These are phyloP conservation scores for Colletotrichum sp. DNA, from an alignment of 2,329 filamentous ascomycete genomes.

Conservation along the genomic window DNA sequence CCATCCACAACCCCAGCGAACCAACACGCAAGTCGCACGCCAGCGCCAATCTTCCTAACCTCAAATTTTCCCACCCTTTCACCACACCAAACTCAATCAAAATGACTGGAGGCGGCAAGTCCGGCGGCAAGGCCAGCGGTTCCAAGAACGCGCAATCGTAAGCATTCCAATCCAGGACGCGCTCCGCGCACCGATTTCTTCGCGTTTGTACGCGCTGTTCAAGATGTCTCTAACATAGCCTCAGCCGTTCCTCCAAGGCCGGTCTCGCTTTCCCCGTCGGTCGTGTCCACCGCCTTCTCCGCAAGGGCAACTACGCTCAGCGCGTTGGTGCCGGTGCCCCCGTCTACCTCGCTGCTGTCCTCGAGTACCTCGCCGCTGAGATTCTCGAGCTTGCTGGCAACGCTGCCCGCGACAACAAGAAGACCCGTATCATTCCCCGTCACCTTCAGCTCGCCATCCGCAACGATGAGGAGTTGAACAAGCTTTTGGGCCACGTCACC, in stretches of 20 bases:
- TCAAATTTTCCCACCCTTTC: slow-evolving; percentile 26
- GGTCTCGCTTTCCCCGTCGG: slow-evolving; percentile 98
- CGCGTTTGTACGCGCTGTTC: background rate
- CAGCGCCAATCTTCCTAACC: background rate
- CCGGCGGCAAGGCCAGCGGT: slow-evolving; percentile 98
- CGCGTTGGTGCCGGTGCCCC: slow-evolving; percentile 98
- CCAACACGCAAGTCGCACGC: slow-evolving; percentile 14
- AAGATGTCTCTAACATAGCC: background rate
- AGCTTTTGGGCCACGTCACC: slow-evolving; percentile 93
- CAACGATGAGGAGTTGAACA: slow-evolving; percentile 99
- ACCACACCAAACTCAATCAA: slow-evolving; percentile 61
- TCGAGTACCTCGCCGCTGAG: slow-evolving; percentile 98
- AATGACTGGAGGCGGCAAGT: slow-evolving; percentile 99
- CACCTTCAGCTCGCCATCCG: slow-evolving; percentile 99
- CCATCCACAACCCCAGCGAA: slow-evolving; percentile 29
- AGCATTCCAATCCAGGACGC: slow-evolving; percentile 47
- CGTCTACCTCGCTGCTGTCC: slow-evolving; percentile 95
- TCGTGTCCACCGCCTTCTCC: slow-evolving; percentile 98
- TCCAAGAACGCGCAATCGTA: slow-evolving; percentile 99
- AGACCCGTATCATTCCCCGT: slow-evolving; percentile 99
- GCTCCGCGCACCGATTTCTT: background rate
- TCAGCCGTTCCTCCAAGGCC: slow-evolving; percentile 98
- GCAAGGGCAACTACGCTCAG: slow-evolving; percentile 99
- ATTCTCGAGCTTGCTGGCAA: slow-evolving; percentile 99
- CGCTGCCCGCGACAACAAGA: slow-evolving; percentile 99